Evolutionary conservation across 805 yeast species (phyloP), one percentile per base, ranked within the genome.

Genomic region (Blastobotrys terrestris): DNA sequence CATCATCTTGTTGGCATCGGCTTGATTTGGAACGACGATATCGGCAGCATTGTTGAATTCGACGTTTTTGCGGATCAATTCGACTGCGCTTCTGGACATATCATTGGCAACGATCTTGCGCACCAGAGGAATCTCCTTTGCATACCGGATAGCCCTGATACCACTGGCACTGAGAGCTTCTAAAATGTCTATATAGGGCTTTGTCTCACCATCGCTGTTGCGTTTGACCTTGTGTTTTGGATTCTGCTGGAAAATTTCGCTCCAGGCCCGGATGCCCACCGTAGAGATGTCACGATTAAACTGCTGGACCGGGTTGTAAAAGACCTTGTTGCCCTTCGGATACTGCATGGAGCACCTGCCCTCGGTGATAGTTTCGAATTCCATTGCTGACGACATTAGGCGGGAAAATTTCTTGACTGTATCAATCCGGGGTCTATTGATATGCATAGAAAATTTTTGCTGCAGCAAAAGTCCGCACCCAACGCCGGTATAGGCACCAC

Each of bases 101-200:
- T 94, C 99, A 69, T 94, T 94, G 26, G 99, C 99, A 2, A 91
- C 76, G 18, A 94, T 80, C 19, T 75, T 75, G 54, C 81, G 76
- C 2, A 86, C 85, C 15, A 78, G 70, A 2, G 96, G 96, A 46
- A 94, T 81, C 67, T 94, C 99, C 58, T 86, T 85, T 18, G 91
- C 97, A 63, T 94, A 94, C 54, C 99, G 75, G 49, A 94, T 84
- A 2, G 98, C 96, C 51, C 99, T 78, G 41, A 94, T 74, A 0
- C 99, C 99, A 1, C 98, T 85, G 0, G 99, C 99, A 44, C 95
- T 85, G 11, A 94, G 73, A 0, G 97, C 98, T 63, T 94, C 99
- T 43, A 92, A 68, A 13, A 94, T 82, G 26, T 80, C 78, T 44
- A 89, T 79, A 58, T 76, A 81, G 8, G 84, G 81, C 45, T 50